Percentiles rank a stretch among this genome's conserved stretches.
phyloP scores from a whole-genome alignment of 2,329 filamentous ascomycete species.

The Colletotrichum camelliae region DNA sequence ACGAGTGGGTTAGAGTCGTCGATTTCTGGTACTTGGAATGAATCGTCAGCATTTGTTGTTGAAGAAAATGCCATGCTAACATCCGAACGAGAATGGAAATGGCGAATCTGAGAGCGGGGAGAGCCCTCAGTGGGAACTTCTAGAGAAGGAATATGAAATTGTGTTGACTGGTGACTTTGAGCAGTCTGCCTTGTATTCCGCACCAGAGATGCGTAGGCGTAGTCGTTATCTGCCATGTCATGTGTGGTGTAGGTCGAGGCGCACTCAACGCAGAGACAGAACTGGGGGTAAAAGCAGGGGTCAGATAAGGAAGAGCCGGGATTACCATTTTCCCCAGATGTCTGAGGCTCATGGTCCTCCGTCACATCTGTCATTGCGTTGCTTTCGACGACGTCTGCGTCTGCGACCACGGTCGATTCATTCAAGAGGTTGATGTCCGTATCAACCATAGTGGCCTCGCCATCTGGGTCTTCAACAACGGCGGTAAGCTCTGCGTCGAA shows the following conservation, averaged over 20 bases:
- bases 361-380: background rate
- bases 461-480: background rate
- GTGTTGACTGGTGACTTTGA: background rate
- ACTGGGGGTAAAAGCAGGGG: slow-evolving; percentile 9
- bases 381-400: background rate
- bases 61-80: slow-evolving; percentile 23
- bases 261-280: slow-evolving; percentile 17
- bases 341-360: background rate
- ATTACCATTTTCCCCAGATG: slow-evolving; percentile 18
- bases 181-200: background rate
- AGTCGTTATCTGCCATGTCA: slow-evolving; percentile 11
- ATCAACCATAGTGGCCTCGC: slow-evolving; percentile 10
- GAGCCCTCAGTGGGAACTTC: background rate
- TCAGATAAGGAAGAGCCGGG: background rate
- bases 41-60: slow-evolving; percentile 28
- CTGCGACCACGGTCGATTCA: background rate
- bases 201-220: background rate
- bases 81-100: slow-evolving; percentile 21
- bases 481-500: background rate
- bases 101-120: background rate
- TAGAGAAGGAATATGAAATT: background rate
- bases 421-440: background rate
- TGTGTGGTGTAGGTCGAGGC: background rate
- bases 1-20: slow-evolving; percentile 30
- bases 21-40: slow-evolving; percentile 26